Conservation (phyloP, 2,329 filamentous ascomycete genomes). For the Colletotrichum graminicola region DNA sequence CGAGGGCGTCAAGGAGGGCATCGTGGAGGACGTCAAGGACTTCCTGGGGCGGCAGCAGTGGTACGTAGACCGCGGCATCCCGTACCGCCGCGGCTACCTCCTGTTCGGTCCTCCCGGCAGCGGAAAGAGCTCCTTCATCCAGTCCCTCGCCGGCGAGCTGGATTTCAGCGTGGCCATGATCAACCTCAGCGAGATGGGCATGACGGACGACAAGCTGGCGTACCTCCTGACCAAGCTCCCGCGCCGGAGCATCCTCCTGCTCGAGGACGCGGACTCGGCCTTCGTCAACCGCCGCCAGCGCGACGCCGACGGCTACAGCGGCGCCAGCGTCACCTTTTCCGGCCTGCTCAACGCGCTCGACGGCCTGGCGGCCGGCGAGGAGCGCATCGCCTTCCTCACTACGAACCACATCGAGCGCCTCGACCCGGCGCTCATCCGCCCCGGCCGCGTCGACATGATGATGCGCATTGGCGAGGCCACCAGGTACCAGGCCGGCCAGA, state of each 20-base stretch:
- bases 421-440: conserved; percentile 89
- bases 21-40: conserved; percentile 84
- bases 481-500: conserved; percentile 82
- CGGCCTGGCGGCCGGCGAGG: conserved; percentile 93
- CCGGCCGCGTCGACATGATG: conserved; percentile 94
- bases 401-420: conserved; percentile 94
- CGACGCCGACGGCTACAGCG: conserved; percentile 85
- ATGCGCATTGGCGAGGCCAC: conserved; percentile 90
- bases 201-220: conserved; percentile 90
- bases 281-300: conserved; percentile 84
- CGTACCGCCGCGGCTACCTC: conserved; percentile 89
- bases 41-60: conserved; percentile 84
- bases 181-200: conserved; percentile 88
- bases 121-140: conserved; percentile 96
- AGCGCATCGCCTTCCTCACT: conserved; percentile 92
- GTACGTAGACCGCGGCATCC: conserved; percentile 96
- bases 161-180: conserved; percentile 94
- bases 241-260: conserved; percentile 81
- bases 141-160: conserved; percentile 90
- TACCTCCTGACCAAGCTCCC: conserved; percentile 89
- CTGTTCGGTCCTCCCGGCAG: conserved; percentile 91
- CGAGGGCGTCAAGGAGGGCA: conserved; percentile 82
- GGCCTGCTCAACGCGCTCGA: conserved; percentile 88
- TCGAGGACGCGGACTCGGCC: conserved; percentile 93
- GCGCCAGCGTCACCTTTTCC: conserved; percentile 93